Conservation (phyloP, 176 grass and related monocot species). For the Thalia dealbata region DNA sequence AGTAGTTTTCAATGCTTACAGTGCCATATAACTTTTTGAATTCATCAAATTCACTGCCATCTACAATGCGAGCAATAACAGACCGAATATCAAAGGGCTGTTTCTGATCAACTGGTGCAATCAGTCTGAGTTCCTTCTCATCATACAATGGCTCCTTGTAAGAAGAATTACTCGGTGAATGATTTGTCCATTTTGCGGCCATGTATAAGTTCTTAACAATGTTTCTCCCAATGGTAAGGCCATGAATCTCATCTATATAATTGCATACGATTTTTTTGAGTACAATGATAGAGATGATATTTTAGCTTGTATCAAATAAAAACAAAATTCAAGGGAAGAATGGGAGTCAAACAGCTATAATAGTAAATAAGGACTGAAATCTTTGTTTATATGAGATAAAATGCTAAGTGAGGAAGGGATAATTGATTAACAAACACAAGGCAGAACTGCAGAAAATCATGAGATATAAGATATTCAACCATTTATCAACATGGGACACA, state of each 20-base stretch:
- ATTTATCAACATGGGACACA: background rate
- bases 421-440: conserved; percentile 7
- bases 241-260: conserved; percentile 85
- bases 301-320: background rate
- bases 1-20: conserved; percentile 40
- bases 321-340: background rate
- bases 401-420: background rate
- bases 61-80: conserved; percentile 72
- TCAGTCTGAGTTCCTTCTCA: conserved; percentile 60
- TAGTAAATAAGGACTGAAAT: background rate
- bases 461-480: background rate
- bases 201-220: conserved; percentile 86
- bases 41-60: conserved; percentile 94
- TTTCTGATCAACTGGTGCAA: conserved; percentile 76
- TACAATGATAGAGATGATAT: background rate
- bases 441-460: background rate
- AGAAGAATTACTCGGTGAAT: conserved; percentile 32
- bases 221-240: conserved; percentile 61
- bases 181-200: conserved; percentile 49
- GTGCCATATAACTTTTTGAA: conserved; percentile 97
- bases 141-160: conserved; percentile 88
- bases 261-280: conserved; percentile 18
- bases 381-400: background rate
- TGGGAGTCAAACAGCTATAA: background rate
- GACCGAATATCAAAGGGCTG: conserved; percentile 80